phyloP scores from a whole-genome alignment of 768 basidiomycete genomes.

The Panellus pusillus region DNA sequence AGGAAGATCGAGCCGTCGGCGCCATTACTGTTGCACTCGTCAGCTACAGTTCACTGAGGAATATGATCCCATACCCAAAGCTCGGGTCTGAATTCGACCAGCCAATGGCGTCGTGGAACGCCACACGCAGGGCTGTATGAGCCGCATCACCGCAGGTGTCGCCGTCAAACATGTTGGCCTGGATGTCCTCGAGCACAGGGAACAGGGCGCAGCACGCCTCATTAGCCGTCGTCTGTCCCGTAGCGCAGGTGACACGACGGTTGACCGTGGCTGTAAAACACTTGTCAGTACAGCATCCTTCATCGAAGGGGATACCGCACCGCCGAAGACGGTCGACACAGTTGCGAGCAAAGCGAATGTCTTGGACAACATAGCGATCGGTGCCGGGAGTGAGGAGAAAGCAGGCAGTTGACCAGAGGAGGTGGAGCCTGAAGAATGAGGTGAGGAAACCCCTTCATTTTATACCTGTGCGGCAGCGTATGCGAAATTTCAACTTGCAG shows the following conservation, averaged over 20 bases:
- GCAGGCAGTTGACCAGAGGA: no score
- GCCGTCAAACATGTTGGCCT: no score
- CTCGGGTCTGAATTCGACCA: conserved; percentile 1
- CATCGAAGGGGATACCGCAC: background rate
- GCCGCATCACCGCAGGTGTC: no score
- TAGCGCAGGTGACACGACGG: conserved; percentile 7
- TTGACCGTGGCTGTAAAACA: background rate
- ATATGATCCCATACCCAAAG: no score
- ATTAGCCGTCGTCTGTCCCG: no score
- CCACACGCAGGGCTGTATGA: conserved; percentile 3
- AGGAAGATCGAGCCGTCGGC: conserved; percentile 35
- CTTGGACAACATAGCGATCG: conserved; percentile 2
- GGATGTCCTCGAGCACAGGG: no score
- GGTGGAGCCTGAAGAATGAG: no score
- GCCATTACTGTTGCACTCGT: conserved; percentile 4
- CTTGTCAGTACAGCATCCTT: background rate
- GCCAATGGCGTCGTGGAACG: conserved; percentile 11
- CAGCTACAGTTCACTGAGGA: background rate
- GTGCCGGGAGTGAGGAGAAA: background rate
- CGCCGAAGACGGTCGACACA: background rate
- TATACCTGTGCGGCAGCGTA: no score
- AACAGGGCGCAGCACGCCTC: no score
- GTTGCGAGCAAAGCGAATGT: conserved; percentile 1
- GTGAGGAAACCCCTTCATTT: background rate
- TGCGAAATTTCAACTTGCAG: no score